Evolutionary conservation across 1,284 basidiomycete species (phyloP), one percentile per base, ranked within the genome.

Genomic region (Trichosporon sp.): DNA sequence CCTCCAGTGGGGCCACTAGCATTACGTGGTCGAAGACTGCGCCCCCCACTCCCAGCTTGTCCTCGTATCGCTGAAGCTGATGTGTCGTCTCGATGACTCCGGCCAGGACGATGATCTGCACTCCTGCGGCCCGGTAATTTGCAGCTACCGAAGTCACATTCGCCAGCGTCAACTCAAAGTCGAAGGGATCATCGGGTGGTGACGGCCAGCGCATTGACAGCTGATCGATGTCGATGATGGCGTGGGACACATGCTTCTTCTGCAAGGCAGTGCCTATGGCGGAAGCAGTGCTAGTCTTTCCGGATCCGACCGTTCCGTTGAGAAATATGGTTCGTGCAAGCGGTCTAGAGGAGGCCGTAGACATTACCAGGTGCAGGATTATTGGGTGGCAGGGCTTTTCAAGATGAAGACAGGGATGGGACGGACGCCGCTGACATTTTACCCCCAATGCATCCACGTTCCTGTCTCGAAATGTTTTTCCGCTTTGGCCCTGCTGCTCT

Each of bases 101-200:
- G n/a, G 60, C 60, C 13, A 56, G 16, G 29, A 61, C 37, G 37
- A 57, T 21, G n/a, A 61, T 32, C 19, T 40, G 32, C 3, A 36
- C 60, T 13, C 60, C 54, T 3, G 54, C 52, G 25, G 16, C 21
- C n/a, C 60, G 23, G 54, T 57, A 61, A 37, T 61, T 61, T 13
- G 19, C 11, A 7, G 29, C n/a, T 5, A 61, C 37, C 4, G 60
- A 29, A 19, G 32, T 8, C 19, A 56, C 37, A 32, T 57, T 61
- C n/a, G 27, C 29, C 2, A 61, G 54, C 4, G 36, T 56, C n/a
- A 61, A 29, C 4, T 9, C n/a, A 19, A 44, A 29, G 34, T 61
- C 56, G 36, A 31, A 23, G 13, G 52, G 29, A 19, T 61, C 60
- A 1, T 25, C 10, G 7, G 29, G 6, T 16, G 36, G 33, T 13